A percentile compares a stretch with the other conserved stretches of the same genome.
phyloP scores from a whole-genome alignment of 805 yeast species.

The Huiozyma sinensis region DNA sequence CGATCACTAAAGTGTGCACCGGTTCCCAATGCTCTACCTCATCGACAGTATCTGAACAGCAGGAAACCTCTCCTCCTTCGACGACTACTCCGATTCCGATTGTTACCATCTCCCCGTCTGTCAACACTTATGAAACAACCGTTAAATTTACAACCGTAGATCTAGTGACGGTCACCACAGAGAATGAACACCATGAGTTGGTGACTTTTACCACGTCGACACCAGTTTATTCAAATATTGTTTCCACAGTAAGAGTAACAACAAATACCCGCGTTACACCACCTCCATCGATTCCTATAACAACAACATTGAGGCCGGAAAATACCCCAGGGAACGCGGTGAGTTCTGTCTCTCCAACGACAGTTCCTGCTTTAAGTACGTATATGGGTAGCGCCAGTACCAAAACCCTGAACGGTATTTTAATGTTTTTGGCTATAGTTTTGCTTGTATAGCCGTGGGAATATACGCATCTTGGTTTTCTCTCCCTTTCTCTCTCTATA shows the following conservation, averaged over 20 bases:
- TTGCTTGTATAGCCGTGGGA: background rate
- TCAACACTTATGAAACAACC: constrained; percentile 5
- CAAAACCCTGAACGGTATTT: background rate
- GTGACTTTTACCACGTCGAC: constrained; percentile 7
- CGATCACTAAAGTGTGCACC: too few relatives aligned
- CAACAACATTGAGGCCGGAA: background rate
- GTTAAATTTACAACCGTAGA: constrained; percentile 6
- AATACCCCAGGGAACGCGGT: background rate
- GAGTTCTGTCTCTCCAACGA: background rate
- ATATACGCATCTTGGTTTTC: background rate
- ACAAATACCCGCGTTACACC: constrained; percentile 3
- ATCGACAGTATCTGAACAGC: too few relatives aligned
- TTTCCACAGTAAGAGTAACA: constrained; percentile 5
- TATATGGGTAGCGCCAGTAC: constrained; percentile 6
- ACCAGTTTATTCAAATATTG: constrained; percentile 2
- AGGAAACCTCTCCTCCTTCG: background rate
- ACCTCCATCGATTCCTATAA: constrained; percentile 1
- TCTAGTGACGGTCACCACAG: constrained; percentile 6
- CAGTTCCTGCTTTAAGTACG: constrained; percentile 5
- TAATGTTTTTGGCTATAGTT: background rate
- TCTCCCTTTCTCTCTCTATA: background rate
- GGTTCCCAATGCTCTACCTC: too few relatives aligned
- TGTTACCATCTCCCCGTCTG: background rate
- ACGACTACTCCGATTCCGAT: background rate
- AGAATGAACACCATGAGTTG: constrained; percentile 4